Evolutionary conservation across 306 rosid genomes (phyloP).

Genomic region (Sesbania bispinosa): DNA sequence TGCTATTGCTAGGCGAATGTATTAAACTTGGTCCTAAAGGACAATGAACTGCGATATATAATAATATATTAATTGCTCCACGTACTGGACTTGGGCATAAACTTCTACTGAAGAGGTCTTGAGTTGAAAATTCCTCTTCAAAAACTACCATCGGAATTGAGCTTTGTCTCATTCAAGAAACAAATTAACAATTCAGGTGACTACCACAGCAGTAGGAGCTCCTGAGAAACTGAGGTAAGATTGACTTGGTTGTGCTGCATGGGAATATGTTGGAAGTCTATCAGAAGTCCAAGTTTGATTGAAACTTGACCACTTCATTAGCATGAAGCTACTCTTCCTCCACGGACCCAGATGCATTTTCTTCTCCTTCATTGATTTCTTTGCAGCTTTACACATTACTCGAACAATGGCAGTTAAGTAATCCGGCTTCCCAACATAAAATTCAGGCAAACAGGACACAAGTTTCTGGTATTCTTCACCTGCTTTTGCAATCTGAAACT

Average conservation of each 20-base stretch:
- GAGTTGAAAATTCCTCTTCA: slow-evolving; percentile 15
- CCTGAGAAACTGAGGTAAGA: slow-evolving; percentile 26
- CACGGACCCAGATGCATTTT: slow-evolving; percentile 68
- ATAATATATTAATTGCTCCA: not conserved
- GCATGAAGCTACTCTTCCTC: slow-evolving; percentile 56
- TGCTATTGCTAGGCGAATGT: not conserved
- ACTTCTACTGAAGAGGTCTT: slow-evolving; percentile 7
- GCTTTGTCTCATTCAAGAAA: not conserved
- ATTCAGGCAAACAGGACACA: slow-evolving; percentile 33
- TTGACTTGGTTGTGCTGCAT: slow-evolving; percentile 13
- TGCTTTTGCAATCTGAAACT: slow-evolving; percentile 46
- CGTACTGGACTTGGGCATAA: not conserved
- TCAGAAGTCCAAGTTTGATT: not conserved
- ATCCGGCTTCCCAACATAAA: slow-evolving; percentile 40
- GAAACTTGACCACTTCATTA: slow-evolving; percentile 65
- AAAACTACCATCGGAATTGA: not conserved
- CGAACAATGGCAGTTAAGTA: slow-evolving; percentile 39
- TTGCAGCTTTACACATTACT: slow-evolving; percentile 52
- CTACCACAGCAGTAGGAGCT: slow-evolving; percentile 33
- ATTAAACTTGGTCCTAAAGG: slow-evolving; percentile 19
- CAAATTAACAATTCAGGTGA: slow-evolving; percentile 27
- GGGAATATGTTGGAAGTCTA: not conserved
- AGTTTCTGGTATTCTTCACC: slow-evolving; percentile 33
- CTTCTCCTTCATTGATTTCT: slow-evolving; percentile 66
- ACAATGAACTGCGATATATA: not conserved